Base-by-base conservation (phyloP, 1,284 basidiomycete species). In the Fistulina hepatica region DNA sequence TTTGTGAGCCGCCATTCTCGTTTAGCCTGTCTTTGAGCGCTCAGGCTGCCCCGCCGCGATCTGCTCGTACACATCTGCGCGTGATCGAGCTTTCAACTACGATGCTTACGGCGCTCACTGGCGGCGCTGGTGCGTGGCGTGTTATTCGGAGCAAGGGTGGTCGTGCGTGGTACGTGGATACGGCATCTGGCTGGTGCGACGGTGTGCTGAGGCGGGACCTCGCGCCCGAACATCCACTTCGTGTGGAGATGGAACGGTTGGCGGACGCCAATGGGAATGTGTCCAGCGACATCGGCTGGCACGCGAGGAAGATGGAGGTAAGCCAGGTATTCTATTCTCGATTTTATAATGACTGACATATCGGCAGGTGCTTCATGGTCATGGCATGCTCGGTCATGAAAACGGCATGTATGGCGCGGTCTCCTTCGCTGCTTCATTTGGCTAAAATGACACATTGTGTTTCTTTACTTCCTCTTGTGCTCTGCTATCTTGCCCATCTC, bases 251-350 rank as follows among this genome's bases (percentile, higher is more conserved):
- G 52, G 75, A 80, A 48, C 64, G 68, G 28, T 61, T 94, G n/a
- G 77, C 85, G 10, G 70, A 80, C 45, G 79, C 81, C 9, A 86
- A 89, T 48, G 91, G 91, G 1, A 88, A 90, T 50, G 92, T 95
- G 3, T 81, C 72, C 50, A 89, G 83, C 51, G 84, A 81, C 4
- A 75, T 92, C 2, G 94, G 94, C 0, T 98, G 94, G 93, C 91
- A 97, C 60, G 79, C 85, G 23, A 65, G 91, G 37, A 98, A 98
- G 66, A 93, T 97, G 90, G 93, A 97, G 73, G 86, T 95, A 38
- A 41, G 76, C 61, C 19, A 17, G 40, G 43, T 9, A 31, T 17
- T 36, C 7, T 36, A 41, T 13, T 36, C 16, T 38, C 24, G 22
- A 21, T 11, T 21, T 33, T 36, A 19, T 17, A n/a, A 34, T 46